phyloP scores from a whole-genome alignment of 106 monocot species.

The Dendrobium catenatum region DNA sequence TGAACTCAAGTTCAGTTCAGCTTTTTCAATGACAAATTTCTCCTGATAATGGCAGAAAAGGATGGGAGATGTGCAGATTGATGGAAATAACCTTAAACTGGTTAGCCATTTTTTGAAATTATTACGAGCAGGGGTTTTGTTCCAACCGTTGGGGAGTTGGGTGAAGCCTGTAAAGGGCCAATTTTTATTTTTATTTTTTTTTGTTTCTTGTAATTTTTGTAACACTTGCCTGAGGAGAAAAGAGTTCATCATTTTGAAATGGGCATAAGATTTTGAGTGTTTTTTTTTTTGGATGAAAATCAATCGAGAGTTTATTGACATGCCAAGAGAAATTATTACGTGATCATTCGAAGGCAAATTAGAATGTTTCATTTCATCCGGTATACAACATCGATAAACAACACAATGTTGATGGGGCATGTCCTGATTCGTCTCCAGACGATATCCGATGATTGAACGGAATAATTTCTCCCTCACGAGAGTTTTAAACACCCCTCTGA shows the following conservation, averaged over 20 bases:
- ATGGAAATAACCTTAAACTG: neutral
- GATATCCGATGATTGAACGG: too few relatives aligned
- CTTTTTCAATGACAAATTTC: neutral
- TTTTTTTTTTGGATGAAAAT: too few relatives aligned
- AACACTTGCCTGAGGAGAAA: neutral
- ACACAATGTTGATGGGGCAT: too few relatives aligned
- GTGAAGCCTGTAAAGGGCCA: neutral
- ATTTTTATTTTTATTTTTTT: neutral
- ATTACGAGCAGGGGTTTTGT: neutral
- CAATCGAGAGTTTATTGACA: too few relatives aligned
- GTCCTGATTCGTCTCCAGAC: too few relatives aligned
- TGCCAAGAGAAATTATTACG: too few relatives aligned
- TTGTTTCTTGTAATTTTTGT: neutral
- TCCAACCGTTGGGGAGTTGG: neutral
- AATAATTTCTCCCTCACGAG: too few relatives aligned
- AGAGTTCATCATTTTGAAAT: neutral
- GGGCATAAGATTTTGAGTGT: neutral
- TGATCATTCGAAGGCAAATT: too few relatives aligned
- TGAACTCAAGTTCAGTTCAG: neutral
- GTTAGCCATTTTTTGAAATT: neutral
- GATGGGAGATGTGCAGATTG: neutral
- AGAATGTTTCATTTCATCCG: too few relatives aligned
- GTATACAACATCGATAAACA: too few relatives aligned
- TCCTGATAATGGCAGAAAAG: too few relatives aligned
- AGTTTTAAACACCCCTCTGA: too few relatives aligned